phyloP scores from a whole-genome alignment of 768 basidiomycete species.

The Mycena galopus region DNA sequence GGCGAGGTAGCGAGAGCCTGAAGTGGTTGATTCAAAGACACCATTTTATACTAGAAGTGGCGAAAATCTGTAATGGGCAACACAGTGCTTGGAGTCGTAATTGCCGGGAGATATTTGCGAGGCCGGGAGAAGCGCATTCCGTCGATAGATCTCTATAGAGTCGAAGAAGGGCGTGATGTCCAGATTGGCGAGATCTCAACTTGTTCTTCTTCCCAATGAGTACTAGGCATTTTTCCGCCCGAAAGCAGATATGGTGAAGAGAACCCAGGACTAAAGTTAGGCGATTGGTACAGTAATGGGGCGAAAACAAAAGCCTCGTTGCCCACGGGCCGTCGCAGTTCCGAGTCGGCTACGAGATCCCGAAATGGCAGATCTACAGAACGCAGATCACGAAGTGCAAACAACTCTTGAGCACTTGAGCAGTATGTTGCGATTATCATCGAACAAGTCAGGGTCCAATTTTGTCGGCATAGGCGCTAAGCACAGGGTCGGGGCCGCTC shows the following conservation, averaged over 20 bases:
- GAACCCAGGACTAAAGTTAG: slow-evolving; percentile 22
- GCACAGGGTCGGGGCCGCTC: background rate
- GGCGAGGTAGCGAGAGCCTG: slow-evolving; percentile 1
- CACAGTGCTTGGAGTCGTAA: slow-evolving; percentile 27
- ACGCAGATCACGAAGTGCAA: background rate
- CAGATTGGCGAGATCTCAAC: slow-evolving; percentile 38
- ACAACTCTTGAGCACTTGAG: background rate
- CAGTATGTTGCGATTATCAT: background rate
- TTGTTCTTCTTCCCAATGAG: slow-evolving; percentile 35
- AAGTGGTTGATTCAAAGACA: slow-evolving; percentile 12
- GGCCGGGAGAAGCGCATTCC: background rate
- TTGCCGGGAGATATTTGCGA: slow-evolving; percentile 28
- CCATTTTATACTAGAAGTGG: slow-evolving; percentile 33
- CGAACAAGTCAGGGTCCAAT: slow-evolving; percentile 20
- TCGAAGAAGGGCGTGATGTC: slow-evolving; percentile 14
- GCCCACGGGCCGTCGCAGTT: no score
- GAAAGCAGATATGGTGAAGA: slow-evolving; percentile 10
- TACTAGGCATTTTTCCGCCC: slow-evolving; percentile 14
- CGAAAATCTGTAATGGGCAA: slow-evolving; percentile 10
- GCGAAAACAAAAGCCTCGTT: slow-evolving; percentile 33
- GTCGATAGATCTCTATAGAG: no score
- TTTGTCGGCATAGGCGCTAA: background rate
- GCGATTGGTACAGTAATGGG: slow-evolving; percentile 7
- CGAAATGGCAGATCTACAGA: slow-evolving; percentile 4
- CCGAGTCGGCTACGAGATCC: no score